Evolutionary conservation across 352 stramenopile genomes (phyloP).

Genomic region (Blastocystis sp.): DNA sequence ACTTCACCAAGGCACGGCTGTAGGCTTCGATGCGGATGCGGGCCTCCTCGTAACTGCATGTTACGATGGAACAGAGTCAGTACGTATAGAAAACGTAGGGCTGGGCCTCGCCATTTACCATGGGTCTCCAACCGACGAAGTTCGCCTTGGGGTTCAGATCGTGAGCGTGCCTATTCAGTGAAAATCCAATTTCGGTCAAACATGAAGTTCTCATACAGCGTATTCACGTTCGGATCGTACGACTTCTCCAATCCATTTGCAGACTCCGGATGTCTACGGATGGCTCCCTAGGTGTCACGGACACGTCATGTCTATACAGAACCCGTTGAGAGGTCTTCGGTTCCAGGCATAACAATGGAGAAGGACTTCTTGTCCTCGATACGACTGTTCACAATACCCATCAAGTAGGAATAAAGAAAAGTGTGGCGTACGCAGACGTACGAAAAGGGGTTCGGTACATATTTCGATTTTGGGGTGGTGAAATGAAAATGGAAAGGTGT

Average conservation of each 20-base stretch:
- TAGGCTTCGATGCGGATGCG: conserved; percentile 16
- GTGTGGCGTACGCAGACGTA: no score
- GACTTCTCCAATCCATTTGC: conserved; percentile 31
- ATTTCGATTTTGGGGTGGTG: no score
- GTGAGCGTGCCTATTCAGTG: neutral
- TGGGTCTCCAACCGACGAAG: conserved; percentile 48
- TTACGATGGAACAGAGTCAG: neutral
- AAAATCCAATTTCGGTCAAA: neutral
- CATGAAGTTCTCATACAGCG: conserved; percentile 30
- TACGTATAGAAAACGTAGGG: conserved; percentile 32
- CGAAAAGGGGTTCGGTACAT: no score
- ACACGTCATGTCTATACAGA: neutral
- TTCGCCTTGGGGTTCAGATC: conserved; percentile 14
- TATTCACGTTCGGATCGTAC: conserved; percentile 27
- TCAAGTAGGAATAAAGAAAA: neutral
- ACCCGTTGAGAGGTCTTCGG: neutral
- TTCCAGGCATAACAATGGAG: neutral
- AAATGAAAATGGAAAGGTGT: no score
- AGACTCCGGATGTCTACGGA: neutral
- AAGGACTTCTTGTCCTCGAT: neutral
- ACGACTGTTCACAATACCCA: neutral
- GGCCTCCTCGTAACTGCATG: neutral
- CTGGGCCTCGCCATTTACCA: conserved; percentile 30
- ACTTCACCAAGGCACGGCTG: conserved; percentile 29
- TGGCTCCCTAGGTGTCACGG: neutral